These are phyloP conservation scores for Globisporangium canariense DNA, from an alignment of 352 stramenopile species.

Conservation along the genomic window DNA sequence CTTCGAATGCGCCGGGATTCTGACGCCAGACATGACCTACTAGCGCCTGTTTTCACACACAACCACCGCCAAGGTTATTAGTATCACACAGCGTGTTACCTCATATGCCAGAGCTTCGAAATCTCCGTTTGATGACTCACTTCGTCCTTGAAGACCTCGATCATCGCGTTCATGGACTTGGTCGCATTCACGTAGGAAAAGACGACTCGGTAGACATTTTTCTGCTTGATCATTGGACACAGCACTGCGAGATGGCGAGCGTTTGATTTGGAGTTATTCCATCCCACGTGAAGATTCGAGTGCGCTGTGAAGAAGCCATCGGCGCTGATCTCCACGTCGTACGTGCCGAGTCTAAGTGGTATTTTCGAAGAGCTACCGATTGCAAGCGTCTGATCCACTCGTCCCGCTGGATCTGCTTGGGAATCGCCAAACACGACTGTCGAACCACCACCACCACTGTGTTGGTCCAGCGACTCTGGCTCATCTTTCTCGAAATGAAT, in stretches of 20 bases:
- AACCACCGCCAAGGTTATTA: background rate
- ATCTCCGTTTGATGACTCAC: constrained; percentile 11
- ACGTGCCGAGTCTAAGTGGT: constrained; percentile 43
- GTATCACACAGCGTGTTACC: background rate
- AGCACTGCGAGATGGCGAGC: constrained; percentile 35
- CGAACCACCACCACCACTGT: background rate
- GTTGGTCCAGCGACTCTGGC: background rate
- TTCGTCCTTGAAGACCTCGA: constrained; percentile 42
- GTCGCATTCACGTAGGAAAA: constrained; percentile 39
- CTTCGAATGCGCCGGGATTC: constrained; percentile 2
- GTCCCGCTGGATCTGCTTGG: background rate
- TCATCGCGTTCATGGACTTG: constrained; percentile 36
- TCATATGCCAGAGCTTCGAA: background rate
- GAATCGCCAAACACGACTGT: background rate
- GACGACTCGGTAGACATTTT: constrained; percentile 35
- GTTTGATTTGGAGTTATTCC: constrained; percentile 27
- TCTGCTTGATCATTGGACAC: constrained; percentile 23
- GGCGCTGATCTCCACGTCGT: constrained; percentile 28
- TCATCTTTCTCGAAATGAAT: constrained; percentile 7
- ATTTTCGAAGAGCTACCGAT: constrained; percentile 29
- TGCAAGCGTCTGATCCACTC: background rate
- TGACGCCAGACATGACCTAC: constrained; percentile 21
- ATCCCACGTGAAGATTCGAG: constrained; percentile 30
- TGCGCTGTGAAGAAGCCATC: constrained; percentile 25
- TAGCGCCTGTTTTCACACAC: constrained; percentile 6